These are phyloP conservation scores for Cymbidium sinense DNA, from an alignment of 106 monocot species.

Conservation along the genomic window DNA sequence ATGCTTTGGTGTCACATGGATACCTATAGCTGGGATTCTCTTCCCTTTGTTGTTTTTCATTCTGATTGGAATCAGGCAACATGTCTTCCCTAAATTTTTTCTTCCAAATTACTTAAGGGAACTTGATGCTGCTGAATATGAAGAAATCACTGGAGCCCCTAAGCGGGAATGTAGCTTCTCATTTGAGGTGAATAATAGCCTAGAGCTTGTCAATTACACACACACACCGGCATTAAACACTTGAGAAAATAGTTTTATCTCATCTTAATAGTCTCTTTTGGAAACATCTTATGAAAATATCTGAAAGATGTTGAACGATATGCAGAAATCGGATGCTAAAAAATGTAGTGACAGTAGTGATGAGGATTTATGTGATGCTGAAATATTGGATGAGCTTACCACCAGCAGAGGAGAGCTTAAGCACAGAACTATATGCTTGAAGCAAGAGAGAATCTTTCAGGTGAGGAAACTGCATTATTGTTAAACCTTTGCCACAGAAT, in stretches of 20 bases:
- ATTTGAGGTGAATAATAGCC: slow-evolving; percentile 22
- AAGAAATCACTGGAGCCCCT: slow-evolving; percentile 54
- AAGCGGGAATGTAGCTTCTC: slow-evolving; percentile 22
- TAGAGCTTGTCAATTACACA: too few species aligned
- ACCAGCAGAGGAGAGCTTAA: slow-evolving; percentile 85
- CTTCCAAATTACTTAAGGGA: slow-evolving; percentile 30
- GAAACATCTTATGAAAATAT: neutral
- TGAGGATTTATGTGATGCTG: slow-evolving; percentile 31
- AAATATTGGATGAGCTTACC: slow-evolving; percentile 77
- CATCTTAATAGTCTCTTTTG: too few species aligned
- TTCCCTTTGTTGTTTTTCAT: slow-evolving; percentile 66
- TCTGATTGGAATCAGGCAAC: slow-evolving; percentile 47
- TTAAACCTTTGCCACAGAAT: too few species aligned
- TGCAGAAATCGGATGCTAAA: slow-evolving; percentile 31
- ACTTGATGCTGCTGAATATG: slow-evolving; percentile 67
- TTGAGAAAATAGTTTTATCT: neutral
- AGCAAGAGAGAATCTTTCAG: slow-evolving; percentile 42
- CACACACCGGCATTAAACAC: neutral
- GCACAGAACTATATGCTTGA: slow-evolving; percentile 41
- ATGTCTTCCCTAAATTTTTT: slow-evolving; percentile 50
- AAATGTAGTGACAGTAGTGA: slow-evolving; percentile 12
- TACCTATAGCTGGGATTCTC: slow-evolving; percentile 59
- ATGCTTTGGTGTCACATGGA: slow-evolving; percentile 66
- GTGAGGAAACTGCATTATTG: too few species aligned
- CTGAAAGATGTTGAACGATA: neutral